Evolutionary conservation across 176 grass and related monocot species (phyloP).

Genomic region (Carex cristatella): DNA sequence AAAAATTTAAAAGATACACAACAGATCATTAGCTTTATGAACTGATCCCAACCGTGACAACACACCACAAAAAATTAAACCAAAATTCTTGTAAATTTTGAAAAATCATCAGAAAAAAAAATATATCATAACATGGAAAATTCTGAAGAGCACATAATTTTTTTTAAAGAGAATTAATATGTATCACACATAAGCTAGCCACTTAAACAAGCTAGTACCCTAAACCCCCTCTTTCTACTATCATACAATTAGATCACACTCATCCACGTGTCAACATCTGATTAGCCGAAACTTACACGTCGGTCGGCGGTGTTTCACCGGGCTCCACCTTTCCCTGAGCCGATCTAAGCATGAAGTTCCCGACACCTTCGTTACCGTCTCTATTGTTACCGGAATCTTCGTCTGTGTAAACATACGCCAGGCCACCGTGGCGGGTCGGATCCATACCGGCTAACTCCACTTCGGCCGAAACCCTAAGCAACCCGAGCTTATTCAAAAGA

Average conservation of each 20-base stretch:
- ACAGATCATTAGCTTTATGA: not conserved
- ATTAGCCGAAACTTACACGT: not conserved
- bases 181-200: not conserved
- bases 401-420: conserved; percentile 84
- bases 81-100: not conserved
- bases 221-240: not conserved
- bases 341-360: not conserved
- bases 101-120: not conserved
- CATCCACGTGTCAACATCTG: conserved; percentile 16
- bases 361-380: not conserved
- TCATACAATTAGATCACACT: not conserved
- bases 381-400: conserved; percentile 22
- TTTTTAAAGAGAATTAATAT: not conserved
- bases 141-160: no score
- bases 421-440: conserved; percentile 60
- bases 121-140: not conserved
- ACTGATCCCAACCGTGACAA: not conserved
- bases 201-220: not conserved
- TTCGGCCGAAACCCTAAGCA: conserved; percentile 75
- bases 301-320: not conserved
- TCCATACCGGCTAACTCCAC: conserved; percentile 87
- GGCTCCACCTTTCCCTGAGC: conserved; percentile 26
- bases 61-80: not conserved
- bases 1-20: not conserved
- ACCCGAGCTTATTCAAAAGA: conserved; percentile 44